A percentile compares a stretch with the other conserved stretches of the same genome.
Conservation (phyloP, 1,284 basidiomycete species). For the Coriolopsis trogii region DNA sequence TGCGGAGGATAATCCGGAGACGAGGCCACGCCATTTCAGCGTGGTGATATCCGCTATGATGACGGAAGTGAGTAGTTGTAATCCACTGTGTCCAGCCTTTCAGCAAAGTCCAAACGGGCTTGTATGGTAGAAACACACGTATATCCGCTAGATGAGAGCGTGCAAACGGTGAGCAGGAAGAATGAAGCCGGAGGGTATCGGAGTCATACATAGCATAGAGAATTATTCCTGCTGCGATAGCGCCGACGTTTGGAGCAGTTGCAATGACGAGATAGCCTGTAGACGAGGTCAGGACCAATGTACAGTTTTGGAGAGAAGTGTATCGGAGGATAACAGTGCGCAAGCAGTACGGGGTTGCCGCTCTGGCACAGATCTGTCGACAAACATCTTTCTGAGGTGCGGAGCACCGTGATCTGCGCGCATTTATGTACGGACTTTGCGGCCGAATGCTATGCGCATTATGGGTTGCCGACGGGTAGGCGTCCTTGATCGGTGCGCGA, state of each 20-base stretch:
- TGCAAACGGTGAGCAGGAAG: background rate
- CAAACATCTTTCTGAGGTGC: too few relatives aligned
- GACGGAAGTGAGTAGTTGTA: slow-evolving; percentile 77
- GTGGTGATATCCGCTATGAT: slow-evolving; percentile 83
- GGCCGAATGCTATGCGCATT: too few relatives aligned
- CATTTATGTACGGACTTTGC: too few relatives aligned
- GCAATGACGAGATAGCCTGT: slow-evolving; percentile 70
- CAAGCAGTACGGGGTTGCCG: too few relatives aligned
- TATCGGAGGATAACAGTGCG: too few relatives aligned
- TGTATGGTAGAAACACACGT: slow-evolving; percentile 39
- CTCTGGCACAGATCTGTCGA: too few relatives aligned
- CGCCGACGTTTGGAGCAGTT: slow-evolving; percentile 56
- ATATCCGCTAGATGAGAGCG: slow-evolving; percentile 45
- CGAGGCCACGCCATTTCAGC: slow-evolving; percentile 77
- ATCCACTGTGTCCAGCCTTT: slow-evolving; percentile 42
- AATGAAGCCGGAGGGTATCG: slow-evolving; percentile 7
- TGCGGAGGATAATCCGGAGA: slow-evolving; percentile 61
- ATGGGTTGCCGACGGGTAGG: too few relatives aligned
- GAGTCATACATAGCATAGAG: slow-evolving; percentile 60
- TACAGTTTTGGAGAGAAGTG: too few relatives aligned
- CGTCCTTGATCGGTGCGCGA: too few relatives aligned
- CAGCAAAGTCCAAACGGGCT: background rate
- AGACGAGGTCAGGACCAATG: background rate
- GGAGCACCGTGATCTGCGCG: too few relatives aligned
- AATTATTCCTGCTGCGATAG: slow-evolving; percentile 41